A percentile compares a stretch with the other conserved stretches of the same genome.
These are phyloP conservation scores for Aspergillus sp. DNA, from an alignment of 2,329 filamentous ascomycete genomes.

Conservation along the genomic window DNA sequence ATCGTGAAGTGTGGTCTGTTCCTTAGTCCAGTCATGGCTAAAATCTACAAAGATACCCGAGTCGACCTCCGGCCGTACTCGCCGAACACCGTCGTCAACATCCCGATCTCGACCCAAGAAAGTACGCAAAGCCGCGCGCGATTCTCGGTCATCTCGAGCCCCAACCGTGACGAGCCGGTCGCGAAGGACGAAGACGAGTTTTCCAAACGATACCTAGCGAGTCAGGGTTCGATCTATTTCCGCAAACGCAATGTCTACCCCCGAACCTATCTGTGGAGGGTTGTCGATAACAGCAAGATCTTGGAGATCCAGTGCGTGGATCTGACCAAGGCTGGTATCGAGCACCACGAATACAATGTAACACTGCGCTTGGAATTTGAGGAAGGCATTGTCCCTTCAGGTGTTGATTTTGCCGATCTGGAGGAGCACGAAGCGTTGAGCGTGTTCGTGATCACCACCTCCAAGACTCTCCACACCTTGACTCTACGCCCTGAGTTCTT, in stretches of 20 bases:
- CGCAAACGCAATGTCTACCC: conserved; percentile 74
- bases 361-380: conserved; percentile 78
- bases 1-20: conserved; percentile 24
- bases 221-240: conserved; percentile 80
- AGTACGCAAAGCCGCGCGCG: conserved; percentile 49
- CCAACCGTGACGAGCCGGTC: conserved; percentile 41
- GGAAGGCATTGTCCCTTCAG: conserved; percentile 70
- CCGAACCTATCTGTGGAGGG: conserved; percentile 85
- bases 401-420: conserved; percentile 79
- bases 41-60: conserved; percentile 83
- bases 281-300: conserved; percentile 75
- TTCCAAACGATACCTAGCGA: conserved; percentile 70
- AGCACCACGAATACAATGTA: conserved; percentile 67
- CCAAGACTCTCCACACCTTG: conserved; percentile 80
- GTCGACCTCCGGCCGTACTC: conserved; percentile 76
- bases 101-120: conserved; percentile 61
- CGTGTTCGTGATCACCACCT: conserved; percentile 75
- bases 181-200: conserved; percentile 69
- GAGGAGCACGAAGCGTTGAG: conserved; percentile 75
- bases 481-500: conserved; percentile 83
- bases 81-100: conserved; percentile 67
- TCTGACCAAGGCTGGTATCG: conserved; percentile 67
- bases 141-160: conserved; percentile 49
- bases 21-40: conserved; percentile 57
- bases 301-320: conserved; percentile 84